These are phyloP conservation scores for Scheffersomyces stipitis DNA, from an alignment of 805 yeast species.

Conservation along the genomic window DNA sequence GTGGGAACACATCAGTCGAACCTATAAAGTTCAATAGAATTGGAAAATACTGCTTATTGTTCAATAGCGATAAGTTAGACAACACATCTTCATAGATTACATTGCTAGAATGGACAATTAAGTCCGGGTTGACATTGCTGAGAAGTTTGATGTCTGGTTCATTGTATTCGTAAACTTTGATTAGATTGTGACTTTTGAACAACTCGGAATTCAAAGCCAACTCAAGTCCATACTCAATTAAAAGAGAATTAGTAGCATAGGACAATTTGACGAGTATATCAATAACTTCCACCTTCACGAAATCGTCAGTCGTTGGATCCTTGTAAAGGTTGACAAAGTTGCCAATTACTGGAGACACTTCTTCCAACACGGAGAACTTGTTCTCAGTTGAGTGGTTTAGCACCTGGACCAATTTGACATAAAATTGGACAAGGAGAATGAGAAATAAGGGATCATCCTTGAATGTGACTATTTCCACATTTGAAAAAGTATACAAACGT, in stretches of 20 bases:
- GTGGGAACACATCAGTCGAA: conserved; percentile 14
- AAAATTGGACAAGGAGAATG: conserved; percentile 25
- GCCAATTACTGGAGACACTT: conserved; percentile 6
- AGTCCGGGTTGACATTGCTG: conserved; percentile 15
- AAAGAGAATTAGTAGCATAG: conserved; percentile 4
- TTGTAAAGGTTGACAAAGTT: conserved; percentile 6
- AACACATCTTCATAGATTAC: conserved; percentile 12
- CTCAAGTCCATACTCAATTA: conserved; percentile 5
- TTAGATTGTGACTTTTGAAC: conserved; percentile 20
- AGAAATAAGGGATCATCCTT: conserved; percentile 26
- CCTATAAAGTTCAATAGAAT: conserved; percentile 25
- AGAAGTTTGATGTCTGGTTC: conserved; percentile 22
- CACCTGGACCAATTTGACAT: conserved; percentile 16
- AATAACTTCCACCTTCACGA: conserved; percentile 16
- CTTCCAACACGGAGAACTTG: conserved; percentile 3
- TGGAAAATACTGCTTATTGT: conserved; percentile 20
- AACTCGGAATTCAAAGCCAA: conserved; percentile 10
- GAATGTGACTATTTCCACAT: conserved; percentile 10
- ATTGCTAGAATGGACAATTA: conserved; percentile 10
- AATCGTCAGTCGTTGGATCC: conserved; percentile 2
- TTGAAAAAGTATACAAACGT: conserved; percentile 9
- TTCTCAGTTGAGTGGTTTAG: neutral
- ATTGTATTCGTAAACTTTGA: conserved; percentile 7
- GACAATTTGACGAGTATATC: conserved; percentile 21
- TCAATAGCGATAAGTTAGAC: conserved; percentile 11